Evolutionary conservation across 2,329 filamentous ascomycete genomes (phyloP).

Genomic region (Arthrobotrys conoides): DNA sequence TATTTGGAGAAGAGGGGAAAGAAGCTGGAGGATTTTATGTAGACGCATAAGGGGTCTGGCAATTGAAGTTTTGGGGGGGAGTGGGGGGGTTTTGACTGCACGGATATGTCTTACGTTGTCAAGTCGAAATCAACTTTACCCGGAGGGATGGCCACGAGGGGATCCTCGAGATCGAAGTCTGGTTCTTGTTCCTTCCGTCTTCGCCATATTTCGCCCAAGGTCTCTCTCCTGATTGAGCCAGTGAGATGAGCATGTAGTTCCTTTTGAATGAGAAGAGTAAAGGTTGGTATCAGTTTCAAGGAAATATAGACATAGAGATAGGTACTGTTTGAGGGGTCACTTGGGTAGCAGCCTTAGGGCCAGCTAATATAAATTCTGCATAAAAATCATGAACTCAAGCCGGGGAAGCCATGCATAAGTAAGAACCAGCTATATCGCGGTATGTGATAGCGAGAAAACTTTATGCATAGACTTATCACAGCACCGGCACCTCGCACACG

Average conservation of each 20-base stretch:
- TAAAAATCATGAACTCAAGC: not conserved
- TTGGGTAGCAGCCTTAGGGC: not conserved
- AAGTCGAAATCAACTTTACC: slow-evolving; percentile 81
- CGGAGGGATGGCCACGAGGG: slow-evolving; percentile 77
- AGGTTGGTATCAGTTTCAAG: slow-evolving; percentile 59
- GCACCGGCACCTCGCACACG: slow-evolving; percentile 30
- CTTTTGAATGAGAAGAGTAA: slow-evolving; percentile 57
- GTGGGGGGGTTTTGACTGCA: too few relatives aligned
- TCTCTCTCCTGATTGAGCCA: slow-evolving; percentile 80
- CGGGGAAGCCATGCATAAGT: slow-evolving; percentile 12
- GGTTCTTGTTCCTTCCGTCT: slow-evolving; percentile 72
- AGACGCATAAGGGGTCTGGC: slow-evolving; percentile 33
- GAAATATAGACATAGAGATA: slow-evolving; percentile 21
- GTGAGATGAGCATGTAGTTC: slow-evolving; percentile 86
- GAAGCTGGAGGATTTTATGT: slow-evolving; percentile 68
- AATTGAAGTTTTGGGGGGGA: slow-evolving; percentile 24
- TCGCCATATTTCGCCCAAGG: slow-evolving; percentile 81
- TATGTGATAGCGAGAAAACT: slow-evolving; percentile 28
- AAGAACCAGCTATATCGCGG: slow-evolving; percentile 18
- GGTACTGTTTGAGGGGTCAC: not conserved
- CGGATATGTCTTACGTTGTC: slow-evolving; percentile 72
- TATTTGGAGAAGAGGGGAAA: slow-evolving; percentile 84
- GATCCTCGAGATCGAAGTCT: slow-evolving; percentile 75
- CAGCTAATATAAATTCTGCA: not conserved
- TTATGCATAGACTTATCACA: slow-evolving; percentile 51